Evolutionary conservation across 495 filamentous ascomycete genomes (phyloP).

Genomic region (Haplographium delicatum): DNA sequence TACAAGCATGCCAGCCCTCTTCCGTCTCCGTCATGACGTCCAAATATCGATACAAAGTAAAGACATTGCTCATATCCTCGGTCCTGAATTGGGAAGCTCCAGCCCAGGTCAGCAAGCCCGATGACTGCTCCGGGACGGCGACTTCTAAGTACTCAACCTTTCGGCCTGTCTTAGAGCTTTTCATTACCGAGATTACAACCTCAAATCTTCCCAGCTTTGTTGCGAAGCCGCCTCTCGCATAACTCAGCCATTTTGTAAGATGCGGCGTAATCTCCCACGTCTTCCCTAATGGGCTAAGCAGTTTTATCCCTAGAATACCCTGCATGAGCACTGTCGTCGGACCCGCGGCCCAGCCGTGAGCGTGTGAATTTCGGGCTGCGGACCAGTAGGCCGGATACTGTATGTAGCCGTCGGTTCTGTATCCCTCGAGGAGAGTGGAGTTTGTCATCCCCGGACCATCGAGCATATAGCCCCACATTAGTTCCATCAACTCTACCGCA

Average conservation of each 20-base stretch:
- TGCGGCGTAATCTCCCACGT: constrained; percentile 48
- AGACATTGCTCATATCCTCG: not conserved
- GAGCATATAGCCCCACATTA: constrained; percentile 59
- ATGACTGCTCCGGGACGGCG: constrained; percentile 39
- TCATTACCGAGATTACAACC: constrained; percentile 28
- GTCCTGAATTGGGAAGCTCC: not conserved
- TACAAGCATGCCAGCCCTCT: constrained; percentile 24
- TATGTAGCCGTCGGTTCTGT: constrained; percentile 46
- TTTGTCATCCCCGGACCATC: constrained; percentile 56
- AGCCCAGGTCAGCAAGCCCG: constrained; percentile 38
- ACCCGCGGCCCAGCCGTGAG: constrained; percentile 57
- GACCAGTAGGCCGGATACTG: constrained; percentile 54
- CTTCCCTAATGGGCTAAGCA: constrained; percentile 41
- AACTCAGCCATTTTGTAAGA: constrained; percentile 44
- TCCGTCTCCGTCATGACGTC: not conserved
- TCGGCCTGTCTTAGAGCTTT: constrained; percentile 8
- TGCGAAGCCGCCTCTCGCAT: constrained; percentile 50
- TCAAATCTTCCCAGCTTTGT: constrained; percentile 48
- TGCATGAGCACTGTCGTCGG: constrained; percentile 51
- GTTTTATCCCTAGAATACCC: constrained; percentile 48
- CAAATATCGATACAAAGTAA: constrained; percentile 11
- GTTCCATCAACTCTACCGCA: constrained; percentile 52
- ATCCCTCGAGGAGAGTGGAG: constrained; percentile 56
- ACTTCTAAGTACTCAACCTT: constrained; percentile 36
- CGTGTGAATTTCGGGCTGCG: constrained; percentile 47